Base-by-base conservation (phyloP, 2,329 filamentous ascomycete species). In the Microcera coccophila region DNA sequence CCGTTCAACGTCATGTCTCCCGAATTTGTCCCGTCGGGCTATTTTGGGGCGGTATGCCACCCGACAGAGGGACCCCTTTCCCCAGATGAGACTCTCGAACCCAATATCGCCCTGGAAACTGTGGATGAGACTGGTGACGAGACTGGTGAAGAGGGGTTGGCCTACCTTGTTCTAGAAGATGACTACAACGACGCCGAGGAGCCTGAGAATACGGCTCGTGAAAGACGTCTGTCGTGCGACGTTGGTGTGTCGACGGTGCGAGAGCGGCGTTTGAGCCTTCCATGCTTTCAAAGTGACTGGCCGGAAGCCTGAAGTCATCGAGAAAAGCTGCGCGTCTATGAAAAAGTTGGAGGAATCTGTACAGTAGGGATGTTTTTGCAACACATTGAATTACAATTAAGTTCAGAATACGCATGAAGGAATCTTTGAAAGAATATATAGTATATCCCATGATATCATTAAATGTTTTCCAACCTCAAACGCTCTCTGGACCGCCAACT, bases 1-100 rank as follows among this genome's bases (percentile, higher is more conserved):
- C 53, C 48, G 0, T 41, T 69, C 4, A 57, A 61, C 16, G 59
- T 53, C 3, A 45, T 41, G 1, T 60, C 61, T 0, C 55, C 62
- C 1, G 55, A 60, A 8, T 70, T 70, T 46, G 38, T 64, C 10
- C 66, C 67, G 0, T 44, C 47, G 33, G 36, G 46, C 12, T 56
- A 52, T 33, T 56, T 57, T 38, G 39, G 49, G 14, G n/a, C 32
- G 4, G 29, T 37, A 5, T n/a, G n/a, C n/a, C 44, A 38, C 5
- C 16, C 31, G 4, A 19, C 36, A 26, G 44, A 48, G n/a, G 34
- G 38, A 17, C 18, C 21, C 14, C 36, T 24, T n/a, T 16, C n/a
- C 17, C 40, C 43, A 2, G 26, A 47, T 5, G 46, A 52, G 4
- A 18, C 32, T 5, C 4, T 8, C 2, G n/a, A 39, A 7, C 7